Evolutionary conservation across 1,284 basidiomycete species (phyloP).

Genomic region (Fomitopsis schrenkii): DNA sequence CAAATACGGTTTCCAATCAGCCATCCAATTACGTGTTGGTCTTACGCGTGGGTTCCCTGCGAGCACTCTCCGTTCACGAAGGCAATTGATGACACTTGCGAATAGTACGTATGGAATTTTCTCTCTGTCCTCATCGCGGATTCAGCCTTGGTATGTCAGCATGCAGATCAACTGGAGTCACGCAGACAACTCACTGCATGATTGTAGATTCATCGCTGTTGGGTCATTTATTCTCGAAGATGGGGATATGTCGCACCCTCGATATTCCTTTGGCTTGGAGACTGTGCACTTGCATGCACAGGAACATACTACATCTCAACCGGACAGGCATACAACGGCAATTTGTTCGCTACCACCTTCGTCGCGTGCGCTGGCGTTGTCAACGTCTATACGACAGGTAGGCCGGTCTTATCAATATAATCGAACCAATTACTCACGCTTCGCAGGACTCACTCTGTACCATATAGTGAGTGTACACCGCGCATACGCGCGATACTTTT

Average conservation of each 20-base stretch:
- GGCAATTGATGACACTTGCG: background rate
- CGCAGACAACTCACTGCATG: background rate
- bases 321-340: background rate
- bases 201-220: constrained; percentile 18
- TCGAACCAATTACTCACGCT: background rate
- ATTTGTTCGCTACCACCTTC: background rate
- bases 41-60: background rate
- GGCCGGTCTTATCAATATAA: background rate
- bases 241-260: constrained; percentile 13
- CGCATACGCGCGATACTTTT: background rate
- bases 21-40: constrained; percentile 23
- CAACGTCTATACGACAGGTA: background rate
- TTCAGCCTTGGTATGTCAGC: background rate
- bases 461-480: constrained; percentile 26
- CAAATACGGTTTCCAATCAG: constrained; percentile 12
- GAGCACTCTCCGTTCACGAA: too few species aligned
- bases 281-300: background rate
- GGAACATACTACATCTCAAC: background rate
- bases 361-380: background rate
- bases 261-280: constrained; percentile 17
- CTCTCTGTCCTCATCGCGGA: background rate
- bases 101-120: background rate
- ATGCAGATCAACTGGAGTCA: background rate
- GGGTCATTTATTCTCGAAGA: constrained; percentile 15
- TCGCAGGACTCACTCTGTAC: constrained; percentile 30